phyloP scores from a whole-genome alignment of 2,329 filamentous ascomycete genomes.

The Aspergillus oerlinghausenensis region DNA sequence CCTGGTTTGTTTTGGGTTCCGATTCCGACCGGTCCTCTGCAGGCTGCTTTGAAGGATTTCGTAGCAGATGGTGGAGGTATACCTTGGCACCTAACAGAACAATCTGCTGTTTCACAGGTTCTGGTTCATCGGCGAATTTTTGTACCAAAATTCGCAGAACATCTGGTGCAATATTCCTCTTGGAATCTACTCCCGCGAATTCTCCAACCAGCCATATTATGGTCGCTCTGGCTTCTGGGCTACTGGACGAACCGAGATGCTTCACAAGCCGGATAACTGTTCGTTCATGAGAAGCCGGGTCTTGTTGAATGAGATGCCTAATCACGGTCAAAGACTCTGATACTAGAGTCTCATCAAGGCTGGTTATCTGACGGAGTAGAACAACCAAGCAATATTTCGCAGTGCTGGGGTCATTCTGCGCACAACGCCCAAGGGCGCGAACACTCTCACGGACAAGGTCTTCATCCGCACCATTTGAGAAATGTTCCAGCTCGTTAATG shows the following conservation, averaged over 20 bases:
- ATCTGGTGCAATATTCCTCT: constrained; percentile 88
- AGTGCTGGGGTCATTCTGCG: constrained; percentile 68
- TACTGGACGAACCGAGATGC: constrained; percentile 82
- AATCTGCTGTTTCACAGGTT: constrained; percentile 85
- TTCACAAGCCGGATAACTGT: constrained; percentile 88
- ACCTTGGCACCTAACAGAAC: constrained; percentile 93
- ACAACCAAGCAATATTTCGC: constrained; percentile 76
- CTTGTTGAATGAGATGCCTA: constrained; percentile 88
- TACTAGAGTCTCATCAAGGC: constrained; percentile 78
- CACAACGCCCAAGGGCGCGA: constrained; percentile 87
- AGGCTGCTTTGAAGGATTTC: constrained; percentile 35
- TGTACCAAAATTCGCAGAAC: constrained; percentile 84
- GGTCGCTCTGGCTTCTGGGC: constrained; percentile 82
- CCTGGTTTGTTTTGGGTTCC: constrained; percentile 15
- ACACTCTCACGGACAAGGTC: constrained; percentile 83
- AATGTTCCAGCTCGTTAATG: constrained; percentile 89
- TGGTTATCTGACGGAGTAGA: constrained; percentile 81
- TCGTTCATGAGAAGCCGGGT: constrained; percentile 71
- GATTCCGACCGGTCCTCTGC: constrained; percentile 19
- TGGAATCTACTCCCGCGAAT: constrained; percentile 72
- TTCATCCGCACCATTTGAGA: constrained; percentile 70
- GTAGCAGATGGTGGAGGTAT: constrained; percentile 77
- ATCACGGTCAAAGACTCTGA: constrained; percentile 94
- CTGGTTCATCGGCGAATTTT: constrained; percentile 76
- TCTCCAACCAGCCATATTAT: constrained; percentile 98